These are phyloP conservation scores for Chrysosporium keratinophilum DNA, from an alignment of 2,329 filamentous ascomycete species.

Conservation along the genomic window DNA sequence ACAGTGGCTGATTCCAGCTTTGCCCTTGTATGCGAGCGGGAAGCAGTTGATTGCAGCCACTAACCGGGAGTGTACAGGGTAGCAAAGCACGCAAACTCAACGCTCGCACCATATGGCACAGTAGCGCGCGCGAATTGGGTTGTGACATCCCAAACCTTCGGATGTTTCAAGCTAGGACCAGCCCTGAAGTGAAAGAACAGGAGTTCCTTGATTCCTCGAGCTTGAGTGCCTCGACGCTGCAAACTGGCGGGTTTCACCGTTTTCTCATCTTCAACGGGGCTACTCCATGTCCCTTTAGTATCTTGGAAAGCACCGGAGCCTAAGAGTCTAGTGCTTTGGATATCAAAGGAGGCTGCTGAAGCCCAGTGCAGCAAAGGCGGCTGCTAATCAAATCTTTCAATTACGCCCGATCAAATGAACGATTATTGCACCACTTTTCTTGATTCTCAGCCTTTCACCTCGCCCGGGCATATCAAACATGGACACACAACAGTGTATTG, in stretches of 20 bases:
- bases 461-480: too few relatives aligned
- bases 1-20: constrained; percentile 42
- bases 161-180: constrained; percentile 44
- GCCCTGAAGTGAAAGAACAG: constrained; percentile 39
- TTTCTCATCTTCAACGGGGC: constrained; percentile 23
- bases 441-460: too few relatives aligned
- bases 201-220: constrained; percentile 35
- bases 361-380: constrained; percentile 43
- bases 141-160: constrained; percentile 39
- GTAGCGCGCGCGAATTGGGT: constrained; percentile 41
- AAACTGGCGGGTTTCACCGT: constrained; percentile 16
- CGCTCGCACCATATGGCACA: constrained; percentile 37
- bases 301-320: constrained; percentile 37
- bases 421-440: too few relatives aligned
- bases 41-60: constrained; percentile 45
- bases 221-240: constrained; percentile 14
- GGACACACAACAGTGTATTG: constrained; percentile 40
- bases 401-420: too few relatives aligned
- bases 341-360: constrained; percentile 41
- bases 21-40: constrained; percentile 43
- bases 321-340: constrained; percentile 50
- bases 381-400: constrained; percentile 46
- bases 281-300: constrained; percentile 20
- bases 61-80: constrained; percentile 50
- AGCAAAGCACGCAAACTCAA: constrained; percentile 43